Base-by-base conservation (phyloP, 2,329 filamentous ascomycete genomes). In the Onygenales sp. region DNA sequence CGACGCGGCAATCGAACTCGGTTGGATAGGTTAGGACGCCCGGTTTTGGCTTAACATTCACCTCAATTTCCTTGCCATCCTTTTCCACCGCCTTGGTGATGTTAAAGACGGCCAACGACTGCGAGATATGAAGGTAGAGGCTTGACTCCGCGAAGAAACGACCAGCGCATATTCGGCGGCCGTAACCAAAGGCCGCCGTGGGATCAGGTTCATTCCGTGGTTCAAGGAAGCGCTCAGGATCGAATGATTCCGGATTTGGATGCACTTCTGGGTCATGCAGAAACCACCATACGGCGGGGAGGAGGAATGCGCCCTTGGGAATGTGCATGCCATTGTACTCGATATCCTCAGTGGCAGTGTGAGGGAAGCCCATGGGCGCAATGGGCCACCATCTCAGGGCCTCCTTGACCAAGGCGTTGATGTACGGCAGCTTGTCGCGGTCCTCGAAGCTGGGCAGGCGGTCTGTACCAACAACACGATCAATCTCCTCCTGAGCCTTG, bases 401-500 rank as follows among this genome's bases (percentile, higher is more conserved):
- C 46, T 74, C 71, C 43, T 71, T 69, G n/a, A 73, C 62, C 3
- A 72, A 13, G 1, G 68, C 69, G 11, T 67, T 50, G n/a, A 72
- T 55, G 42, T 70, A 73, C 0, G 70, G 71, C 1, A 74, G 60
- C 2, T 58, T 59, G 0, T 55, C 43, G 2, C 63, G 71, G 45
- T 77, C 75, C 0, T 64, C 57, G 41, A 70, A 70, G 5, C 61
- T 70, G 0, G 69, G 64, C 3, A 71, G 66, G 0, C 60, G 57
- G 21, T 63, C 54, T 1, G 50, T n/a, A 0, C 69, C 72, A 7
- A 73, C 43, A 3, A 73, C 69, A 2, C 56, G 59, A 53, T 75
- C 71, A 17, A 75, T 63, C 52, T 74, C 71, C 11, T 66, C 64
- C 35, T 78, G 73, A 0, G 74, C 75, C 74, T 78, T 79, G 0